Percentiles rank a stretch among this genome's conserved stretches.
phyloP scores from a whole-genome alignment of 2,329 filamentous ascomycete genomes.

The Verticillium albo-atrum region DNA sequence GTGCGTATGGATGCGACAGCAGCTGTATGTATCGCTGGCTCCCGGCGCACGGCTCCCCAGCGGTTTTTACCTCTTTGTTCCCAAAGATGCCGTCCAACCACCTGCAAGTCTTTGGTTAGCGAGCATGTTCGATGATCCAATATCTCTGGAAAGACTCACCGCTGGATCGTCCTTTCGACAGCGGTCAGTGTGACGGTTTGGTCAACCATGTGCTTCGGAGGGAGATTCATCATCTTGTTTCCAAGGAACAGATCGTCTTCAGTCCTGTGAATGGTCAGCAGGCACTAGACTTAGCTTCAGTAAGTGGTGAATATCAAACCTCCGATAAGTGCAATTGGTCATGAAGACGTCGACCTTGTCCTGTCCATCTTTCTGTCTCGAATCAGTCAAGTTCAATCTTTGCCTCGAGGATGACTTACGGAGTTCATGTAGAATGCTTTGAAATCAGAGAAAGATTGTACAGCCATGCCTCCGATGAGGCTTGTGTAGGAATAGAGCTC shows the following conservation, averaged over 20 bases:
- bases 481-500: constrained; percentile 30
- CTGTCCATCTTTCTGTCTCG: background rate
- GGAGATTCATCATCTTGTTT: constrained; percentile 18
- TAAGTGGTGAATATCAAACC: too few species aligned
- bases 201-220: constrained; percentile 6
- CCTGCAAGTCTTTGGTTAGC: background rate
- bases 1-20: constrained; percentile 18
- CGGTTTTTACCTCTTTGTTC: background rate
- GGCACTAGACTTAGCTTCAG: too few species aligned
- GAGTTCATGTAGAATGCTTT: constrained; percentile 9
- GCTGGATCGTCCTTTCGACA: constrained; percentile 19
- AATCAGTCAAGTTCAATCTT: background rate
- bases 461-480: constrained; percentile 20
- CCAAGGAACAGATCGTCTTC: constrained; percentile 22
- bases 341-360: constrained; percentile 7
- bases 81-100: background rate
- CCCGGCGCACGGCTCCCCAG: background rate
- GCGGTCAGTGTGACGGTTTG: constrained; percentile 17
- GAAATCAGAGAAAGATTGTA: constrained; percentile 6
- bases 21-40: background rate
- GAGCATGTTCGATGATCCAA: background rate
- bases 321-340: constrained; percentile 3
- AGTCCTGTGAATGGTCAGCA: constrained; percentile 13
- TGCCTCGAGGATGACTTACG: too few species aligned
- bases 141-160: constrained; percentile 13